phyloP scores from a whole-genome alignment of 1,284 basidiomycete species.

The Ceratobasidium sp. region DNA sequence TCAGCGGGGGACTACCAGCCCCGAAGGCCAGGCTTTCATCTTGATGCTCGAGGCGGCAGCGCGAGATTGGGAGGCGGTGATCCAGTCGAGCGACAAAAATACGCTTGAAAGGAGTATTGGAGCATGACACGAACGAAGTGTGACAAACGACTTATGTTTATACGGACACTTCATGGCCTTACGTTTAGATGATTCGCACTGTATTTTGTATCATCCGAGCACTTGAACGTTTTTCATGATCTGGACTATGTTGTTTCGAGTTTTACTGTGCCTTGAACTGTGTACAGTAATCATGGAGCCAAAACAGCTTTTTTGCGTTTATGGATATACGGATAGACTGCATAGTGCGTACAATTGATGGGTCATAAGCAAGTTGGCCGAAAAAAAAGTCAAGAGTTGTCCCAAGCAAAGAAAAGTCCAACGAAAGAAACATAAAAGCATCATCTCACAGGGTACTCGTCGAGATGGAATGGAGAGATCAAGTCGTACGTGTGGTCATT shows the following conservation, averaged over 20 bases:
- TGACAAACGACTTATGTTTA: constrained; percentile 11
- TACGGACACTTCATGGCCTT: constrained; percentile 28
- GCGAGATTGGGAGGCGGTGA: constrained; percentile 46
- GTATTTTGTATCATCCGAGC: constrained; percentile 35
- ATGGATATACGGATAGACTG: neutral
- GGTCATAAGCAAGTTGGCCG: neutral
- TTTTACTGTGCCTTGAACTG: constrained; percentile 1
- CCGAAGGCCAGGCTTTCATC: constrained; percentile 50
- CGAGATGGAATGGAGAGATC: constrained; percentile 38
- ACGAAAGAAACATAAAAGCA: neutral
- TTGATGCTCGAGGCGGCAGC: constrained; percentile 49
- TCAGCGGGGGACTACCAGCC: constrained; percentile 46
- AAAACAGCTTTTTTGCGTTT: neutral
- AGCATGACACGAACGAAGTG: constrained; percentile 8
- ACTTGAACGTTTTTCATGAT: neutral
- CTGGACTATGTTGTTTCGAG: neutral
- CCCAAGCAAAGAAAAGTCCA: constrained; percentile 4
- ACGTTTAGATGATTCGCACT: constrained; percentile 8
- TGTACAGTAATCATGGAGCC: neutral
- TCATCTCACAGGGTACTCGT: constrained; percentile 20
- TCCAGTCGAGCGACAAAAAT: constrained; percentile 24
- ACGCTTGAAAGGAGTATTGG: constrained; percentile 20
- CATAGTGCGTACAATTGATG: constrained; percentile 37
- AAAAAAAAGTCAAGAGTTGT: neutral
- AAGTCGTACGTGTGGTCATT: constrained; percentile 40